Conservation (phyloP, 129 eudicot genomes). For the Helichrysum umbraculigerum region DNA sequence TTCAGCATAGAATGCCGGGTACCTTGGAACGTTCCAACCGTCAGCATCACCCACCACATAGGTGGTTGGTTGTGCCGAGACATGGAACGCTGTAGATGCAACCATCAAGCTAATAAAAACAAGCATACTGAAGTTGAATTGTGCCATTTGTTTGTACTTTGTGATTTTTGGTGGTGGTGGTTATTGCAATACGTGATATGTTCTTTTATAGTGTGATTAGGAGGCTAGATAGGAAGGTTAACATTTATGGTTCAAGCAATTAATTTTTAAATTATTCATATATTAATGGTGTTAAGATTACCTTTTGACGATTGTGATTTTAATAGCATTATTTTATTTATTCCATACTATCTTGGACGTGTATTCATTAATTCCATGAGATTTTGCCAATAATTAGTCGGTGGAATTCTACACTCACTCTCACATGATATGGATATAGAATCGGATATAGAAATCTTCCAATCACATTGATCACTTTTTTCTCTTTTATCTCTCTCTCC, state of each 20-base stretch:
- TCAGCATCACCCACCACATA: background rate
- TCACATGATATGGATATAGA: no score
- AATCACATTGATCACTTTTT: no score
- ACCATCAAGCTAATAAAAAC: background rate
- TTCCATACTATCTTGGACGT: no score
- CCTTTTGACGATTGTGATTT: no score
- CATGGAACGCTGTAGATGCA: background rate
- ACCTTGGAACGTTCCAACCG: background rate
- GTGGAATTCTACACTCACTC: no score
- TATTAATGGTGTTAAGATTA: no score
- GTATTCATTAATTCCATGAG: no score
- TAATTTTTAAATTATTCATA: no score
- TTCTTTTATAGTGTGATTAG: background rate
- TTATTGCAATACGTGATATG: background rate
- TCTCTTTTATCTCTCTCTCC: no score
- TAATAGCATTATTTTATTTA: no score
- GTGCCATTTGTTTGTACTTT: background rate
- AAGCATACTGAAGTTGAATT: background rate
- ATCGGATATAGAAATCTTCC: no score
- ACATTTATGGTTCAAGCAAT: background rate
- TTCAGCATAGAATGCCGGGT: background rate
- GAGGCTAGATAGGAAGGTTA: background rate
- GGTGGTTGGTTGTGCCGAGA: background rate
- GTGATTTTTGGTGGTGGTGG: background rate
- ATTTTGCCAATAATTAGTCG: no score